Evolutionary conservation across 306 rosid genomes (phyloP).

Genomic region (Prunus davidiana): DNA sequence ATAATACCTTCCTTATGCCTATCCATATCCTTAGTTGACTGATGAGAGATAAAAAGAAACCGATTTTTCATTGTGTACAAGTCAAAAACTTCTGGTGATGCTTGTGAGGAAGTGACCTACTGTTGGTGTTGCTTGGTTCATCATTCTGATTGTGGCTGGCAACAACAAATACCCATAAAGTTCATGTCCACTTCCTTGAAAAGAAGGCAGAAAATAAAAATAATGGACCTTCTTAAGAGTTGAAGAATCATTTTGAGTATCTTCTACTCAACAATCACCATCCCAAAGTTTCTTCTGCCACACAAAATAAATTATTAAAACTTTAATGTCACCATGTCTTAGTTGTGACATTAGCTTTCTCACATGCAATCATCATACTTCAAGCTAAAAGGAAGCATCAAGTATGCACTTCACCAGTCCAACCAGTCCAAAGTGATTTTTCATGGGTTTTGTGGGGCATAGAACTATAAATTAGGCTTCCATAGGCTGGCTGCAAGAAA

Average conservation of each 20-base stretch:
- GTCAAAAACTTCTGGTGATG: not conserved
- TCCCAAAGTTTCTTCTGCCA: conserved; percentile 15
- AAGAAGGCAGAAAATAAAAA: not conserved
- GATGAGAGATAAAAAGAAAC: not conserved
- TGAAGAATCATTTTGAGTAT: conserved; percentile 16
- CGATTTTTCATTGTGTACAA: not conserved
- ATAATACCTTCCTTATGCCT: not conserved
- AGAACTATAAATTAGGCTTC: not conserved
- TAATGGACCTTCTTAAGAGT: not conserved
- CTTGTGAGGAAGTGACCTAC: not conserved
- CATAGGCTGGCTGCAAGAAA: not conserved
- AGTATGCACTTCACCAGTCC: conserved; percentile 6
- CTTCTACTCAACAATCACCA: conserved; percentile 22
- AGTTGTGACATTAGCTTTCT: conserved; percentile 9
- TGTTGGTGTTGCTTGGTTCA: conserved; percentile 12
- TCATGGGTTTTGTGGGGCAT: not conserved
- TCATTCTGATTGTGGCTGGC: conserved; percentile 11
- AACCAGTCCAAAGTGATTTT: not conserved
- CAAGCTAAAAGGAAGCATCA: conserved; percentile 4
- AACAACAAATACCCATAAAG: not conserved
- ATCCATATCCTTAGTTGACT: not conserved
- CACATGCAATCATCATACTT: conserved; percentile 21
- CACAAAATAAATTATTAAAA: conserved; percentile 1
- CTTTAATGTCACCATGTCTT: not conserved
- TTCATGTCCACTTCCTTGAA: not conserved